phyloP scores from a whole-genome alignment of 768 basidiomycete genomes.

The Auricularia sp. region DNA sequence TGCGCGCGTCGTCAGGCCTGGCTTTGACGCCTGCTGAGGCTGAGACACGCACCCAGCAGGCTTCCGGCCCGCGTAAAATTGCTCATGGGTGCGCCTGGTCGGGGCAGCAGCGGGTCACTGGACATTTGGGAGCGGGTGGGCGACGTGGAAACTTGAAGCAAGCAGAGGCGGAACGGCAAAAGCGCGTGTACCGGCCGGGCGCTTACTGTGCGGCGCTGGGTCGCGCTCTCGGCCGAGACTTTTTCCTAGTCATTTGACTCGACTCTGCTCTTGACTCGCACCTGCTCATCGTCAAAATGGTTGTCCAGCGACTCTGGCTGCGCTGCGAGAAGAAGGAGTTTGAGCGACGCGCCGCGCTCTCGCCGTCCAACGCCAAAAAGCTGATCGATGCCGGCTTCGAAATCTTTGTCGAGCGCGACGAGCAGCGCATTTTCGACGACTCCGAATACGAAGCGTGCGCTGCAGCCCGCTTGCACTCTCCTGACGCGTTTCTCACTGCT shows the following conservation, averaged over 20 bases:
- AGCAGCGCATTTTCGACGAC: constrained; percentile 90
- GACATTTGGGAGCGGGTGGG: not conserved
- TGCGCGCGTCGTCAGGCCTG: constrained; percentile 8
- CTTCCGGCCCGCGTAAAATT: not conserved
- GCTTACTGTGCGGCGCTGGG: not conserved
- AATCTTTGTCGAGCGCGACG: constrained; percentile 85
- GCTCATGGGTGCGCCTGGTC: not conserved
- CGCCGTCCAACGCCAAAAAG: constrained; percentile 80
- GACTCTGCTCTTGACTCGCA: not conserved
- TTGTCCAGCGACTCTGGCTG: constrained; percentile 57
- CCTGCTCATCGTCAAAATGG: not conserved
- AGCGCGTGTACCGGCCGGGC: not conserved
- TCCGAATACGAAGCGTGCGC: constrained; percentile 79
- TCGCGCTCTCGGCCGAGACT: not conserved
- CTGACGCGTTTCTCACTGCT: not conserved
- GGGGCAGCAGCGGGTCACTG: not conserved
- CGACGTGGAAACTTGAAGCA: not conserved
- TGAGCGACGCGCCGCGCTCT: constrained; percentile 86
- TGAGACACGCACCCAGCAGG: not conserved
- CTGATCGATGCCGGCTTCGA: constrained; percentile 86
- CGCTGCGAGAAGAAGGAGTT: constrained; percentile 96
- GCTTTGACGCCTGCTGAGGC: not conserved
- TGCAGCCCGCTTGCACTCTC: not conserved
- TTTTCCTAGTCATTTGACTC: not conserved
- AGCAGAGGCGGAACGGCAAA: not conserved